Percentiles rank a stretch among this genome's conserved stretches.
Conservation (phyloP, 2,329 filamentous ascomycete species). For the Endoconidiophora laricicola region DNA sequence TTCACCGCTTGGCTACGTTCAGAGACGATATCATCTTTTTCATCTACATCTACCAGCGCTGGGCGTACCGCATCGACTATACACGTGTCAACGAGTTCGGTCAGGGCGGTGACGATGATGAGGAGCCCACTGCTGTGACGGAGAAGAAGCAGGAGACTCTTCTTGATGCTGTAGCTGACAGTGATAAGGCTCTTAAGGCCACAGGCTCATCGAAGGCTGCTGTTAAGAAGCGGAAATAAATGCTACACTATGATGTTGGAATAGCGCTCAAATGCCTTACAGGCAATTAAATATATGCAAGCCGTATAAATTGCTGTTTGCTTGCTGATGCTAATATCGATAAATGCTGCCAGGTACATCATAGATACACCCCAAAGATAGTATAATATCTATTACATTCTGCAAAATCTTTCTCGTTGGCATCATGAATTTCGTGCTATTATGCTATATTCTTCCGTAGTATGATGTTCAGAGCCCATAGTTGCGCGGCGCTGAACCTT, state of each 20-base stretch:
- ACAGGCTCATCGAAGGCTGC: slow-evolving; percentile 33
- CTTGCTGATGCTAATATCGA: no score
- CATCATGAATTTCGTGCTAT: no score
- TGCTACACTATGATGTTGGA: no score
- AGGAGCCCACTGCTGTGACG: slow-evolving; percentile 22
- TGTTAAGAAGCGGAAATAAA: slow-evolving; percentile 27
- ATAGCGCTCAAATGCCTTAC: no score
- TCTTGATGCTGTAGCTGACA: slow-evolving; percentile 23
- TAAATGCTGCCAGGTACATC: no score
- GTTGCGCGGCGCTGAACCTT: slow-evolving; percentile 48
- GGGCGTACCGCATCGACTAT: slow-evolving; percentile 83
- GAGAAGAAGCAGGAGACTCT: slow-evolving; percentile 23
- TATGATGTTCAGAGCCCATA: slow-evolving; percentile 20
- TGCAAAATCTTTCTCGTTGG: background rate
- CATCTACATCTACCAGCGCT: slow-evolving; percentile 88
- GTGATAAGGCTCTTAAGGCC: slow-evolving; percentile 24
- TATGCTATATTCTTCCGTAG: background rate
- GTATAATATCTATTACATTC: background rate
- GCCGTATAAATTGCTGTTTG: no score
- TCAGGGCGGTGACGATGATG: slow-evolving; percentile 76
- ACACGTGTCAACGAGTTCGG: slow-evolving; percentile 92
- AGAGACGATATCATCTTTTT: slow-evolving; percentile 98
- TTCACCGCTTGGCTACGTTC: slow-evolving; percentile 82
- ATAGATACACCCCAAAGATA: background rate
- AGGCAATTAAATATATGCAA: no score